A percentile compares a stretch with the other conserved stretches of the same genome.
These are phyloP conservation scores for Microcos paniculata DNA, from an alignment of 345 rosid species.

Conservation along the genomic window DNA sequence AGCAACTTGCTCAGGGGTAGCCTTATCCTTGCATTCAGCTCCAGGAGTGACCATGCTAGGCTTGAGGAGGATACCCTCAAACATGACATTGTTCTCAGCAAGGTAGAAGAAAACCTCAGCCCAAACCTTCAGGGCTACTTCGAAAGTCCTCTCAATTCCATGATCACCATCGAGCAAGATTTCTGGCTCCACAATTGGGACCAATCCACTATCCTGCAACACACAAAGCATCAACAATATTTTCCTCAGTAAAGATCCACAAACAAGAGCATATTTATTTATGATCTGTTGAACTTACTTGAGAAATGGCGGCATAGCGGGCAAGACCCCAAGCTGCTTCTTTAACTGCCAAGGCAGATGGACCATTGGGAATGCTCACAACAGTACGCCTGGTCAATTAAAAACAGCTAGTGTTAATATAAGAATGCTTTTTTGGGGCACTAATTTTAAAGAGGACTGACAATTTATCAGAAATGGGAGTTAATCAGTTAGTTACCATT, in stretches of 20 bases:
- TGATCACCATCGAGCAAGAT: conserved; percentile 97
- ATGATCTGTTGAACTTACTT: conserved; percentile 34
- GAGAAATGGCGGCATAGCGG: conserved; percentile 92
- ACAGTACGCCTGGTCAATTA: conserved; percentile 79
- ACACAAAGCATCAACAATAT: conserved; percentile 4
- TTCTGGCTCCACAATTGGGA: conserved; percentile 99
- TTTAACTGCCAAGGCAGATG: conserved; percentile 89
- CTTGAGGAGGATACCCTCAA: conserved; percentile 95
- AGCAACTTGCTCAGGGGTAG: conserved; percentile 81
- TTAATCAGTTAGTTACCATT: conserved; percentile 60
- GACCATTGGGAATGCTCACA: conserved; percentile 99
- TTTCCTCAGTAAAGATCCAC: conserved; percentile 10
- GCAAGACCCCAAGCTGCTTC: conserved; percentile 99
- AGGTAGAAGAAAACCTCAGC: conserved; percentile 97
- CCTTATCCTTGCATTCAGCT: conserved; percentile 86
- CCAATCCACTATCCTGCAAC: conserved; percentile 87
- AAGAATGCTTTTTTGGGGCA: background rate
- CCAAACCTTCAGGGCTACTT: conserved; percentile 96
- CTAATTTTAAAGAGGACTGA: background rate
- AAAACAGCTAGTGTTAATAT: background rate
- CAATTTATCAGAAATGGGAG: background rate
- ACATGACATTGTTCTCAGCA: conserved; percentile 93
- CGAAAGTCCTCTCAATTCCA: conserved; percentile 87
- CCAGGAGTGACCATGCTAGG: conserved; percentile 99
- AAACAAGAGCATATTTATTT: background rate